Base-by-base conservation (phyloP, 2,329 filamentous ascomycete species). In the Dothidotthia symphoricarpi region DNA sequence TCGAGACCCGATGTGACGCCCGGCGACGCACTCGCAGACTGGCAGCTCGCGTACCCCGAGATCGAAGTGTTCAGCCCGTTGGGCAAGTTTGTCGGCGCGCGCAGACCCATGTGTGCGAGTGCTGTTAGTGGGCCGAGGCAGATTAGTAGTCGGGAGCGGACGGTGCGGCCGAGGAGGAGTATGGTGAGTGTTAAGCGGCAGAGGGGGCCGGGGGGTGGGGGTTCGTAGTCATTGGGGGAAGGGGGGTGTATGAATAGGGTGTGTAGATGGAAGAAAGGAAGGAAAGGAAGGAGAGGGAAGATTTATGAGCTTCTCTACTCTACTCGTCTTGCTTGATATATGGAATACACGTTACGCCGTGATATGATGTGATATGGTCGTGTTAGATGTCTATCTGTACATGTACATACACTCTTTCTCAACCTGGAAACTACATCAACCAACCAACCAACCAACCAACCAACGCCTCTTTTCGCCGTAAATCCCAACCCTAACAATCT, bases 21-120 rank as follows among this genome's bases (percentile, higher is more conserved):
- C 11, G 50, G 44, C n/a, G 56, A 57, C 14, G 28, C 40, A 2
- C 35, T 41, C 27, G 44, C 44, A 2, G 45, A 43, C 6, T 58
- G 51, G 47, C 45, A 55, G 28, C 46, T 46, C 2, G 42, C 42
- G 3, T 82, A 81, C 72, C 88, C 88, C 0, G 73, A 82, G 8
- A 77, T 98, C 6, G 90, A 97, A 51, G 81, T 97, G 0, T 96
- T 85, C 57, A 86, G 79, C 17, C 93, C 93, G 0, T 77, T 88
- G 41, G 93, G 93, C n/a, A 82, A 81, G 54, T 93, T 86, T 53
- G 73, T 97, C 19, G 83, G 76, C 1, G 69, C 72, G 8, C 74
- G 88, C 24, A 64, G 62, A 49, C 85, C 86, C 1, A 82, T 94
- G 73, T 82, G 85, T 53, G 86, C 81, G 6, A 89, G 82, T 78